Conservation (phyloP, 257 asterid genomes). For the Linderniella brevidens region DNA sequence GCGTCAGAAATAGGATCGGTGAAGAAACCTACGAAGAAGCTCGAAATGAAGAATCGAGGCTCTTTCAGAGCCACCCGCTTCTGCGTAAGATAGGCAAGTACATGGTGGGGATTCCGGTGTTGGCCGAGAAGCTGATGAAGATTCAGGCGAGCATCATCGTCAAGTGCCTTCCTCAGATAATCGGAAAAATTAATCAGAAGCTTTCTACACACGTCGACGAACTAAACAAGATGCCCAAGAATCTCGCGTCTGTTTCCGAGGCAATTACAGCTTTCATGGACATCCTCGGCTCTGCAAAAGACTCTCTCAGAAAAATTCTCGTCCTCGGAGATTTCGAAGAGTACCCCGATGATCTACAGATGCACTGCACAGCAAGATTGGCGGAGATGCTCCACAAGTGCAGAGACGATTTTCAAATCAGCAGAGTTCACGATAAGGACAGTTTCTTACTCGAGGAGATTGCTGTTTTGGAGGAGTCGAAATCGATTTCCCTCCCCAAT, state of each 20-base stretch:
- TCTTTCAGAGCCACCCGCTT: background rate
- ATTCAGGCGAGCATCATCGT: constrained; percentile 1
- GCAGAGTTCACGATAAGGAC: background rate
- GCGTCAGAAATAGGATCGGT: constrained; percentile 3
- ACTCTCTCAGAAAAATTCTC: background rate
- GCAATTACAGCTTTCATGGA: background rate
- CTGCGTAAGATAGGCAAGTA: background rate
- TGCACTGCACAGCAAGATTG: constrained; percentile 3
- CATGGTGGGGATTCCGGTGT: background rate
- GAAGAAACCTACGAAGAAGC: constrained; percentile 4
- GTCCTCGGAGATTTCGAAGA: background rate
- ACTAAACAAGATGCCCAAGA: background rate
- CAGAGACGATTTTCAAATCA: no score
- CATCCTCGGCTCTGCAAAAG: background rate
- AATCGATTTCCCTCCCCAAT: background rate
- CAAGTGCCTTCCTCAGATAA: constrained; percentile 1
- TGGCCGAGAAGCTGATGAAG: constrained; percentile 1
- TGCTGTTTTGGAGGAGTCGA: background rate
- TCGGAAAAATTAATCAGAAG: background rate
- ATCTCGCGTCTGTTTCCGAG: background rate
- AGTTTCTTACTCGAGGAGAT: background rate
- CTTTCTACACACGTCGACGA: background rate
- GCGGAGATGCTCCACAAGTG: background rate
- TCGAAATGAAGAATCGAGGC: background rate
- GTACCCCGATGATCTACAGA: background rate